A percentile compares a stretch with the other conserved stretches of the same genome.
phyloP scores from a whole-genome alignment of 108 stramenopile species.

The Nitzschia putrida region DNA sequence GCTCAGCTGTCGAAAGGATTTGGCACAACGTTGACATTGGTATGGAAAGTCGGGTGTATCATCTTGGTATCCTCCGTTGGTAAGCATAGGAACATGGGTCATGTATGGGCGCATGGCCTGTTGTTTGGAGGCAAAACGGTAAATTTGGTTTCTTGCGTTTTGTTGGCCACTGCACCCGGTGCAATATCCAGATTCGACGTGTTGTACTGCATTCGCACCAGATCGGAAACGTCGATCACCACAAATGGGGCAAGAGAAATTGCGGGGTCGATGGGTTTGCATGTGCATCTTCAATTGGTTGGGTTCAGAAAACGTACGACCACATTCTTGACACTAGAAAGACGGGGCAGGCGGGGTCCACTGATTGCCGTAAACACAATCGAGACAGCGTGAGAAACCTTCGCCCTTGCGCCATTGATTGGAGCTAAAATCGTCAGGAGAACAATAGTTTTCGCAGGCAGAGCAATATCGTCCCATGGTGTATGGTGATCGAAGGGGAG shows the following conservation, averaged over 20 bases:
- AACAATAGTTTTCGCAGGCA: constrained; percentile 39
- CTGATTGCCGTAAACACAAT: constrained; percentile 41
- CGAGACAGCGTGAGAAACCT: constrained; percentile 54
- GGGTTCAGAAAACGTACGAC: constrained; percentile 43
- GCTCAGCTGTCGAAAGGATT: constrained; percentile 61
- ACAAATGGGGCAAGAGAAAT: constrained; percentile 70
- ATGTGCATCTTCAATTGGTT: constrained; percentile 76
- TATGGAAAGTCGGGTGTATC: constrained; percentile 65
- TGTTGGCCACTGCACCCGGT: constrained; percentile 52
- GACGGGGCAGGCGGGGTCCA: too few relatives aligned
- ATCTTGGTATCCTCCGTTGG: constrained; percentile 36
- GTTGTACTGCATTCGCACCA: constrained; percentile 73
- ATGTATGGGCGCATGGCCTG: constrained; percentile 49
- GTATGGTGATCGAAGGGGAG: too few relatives aligned
- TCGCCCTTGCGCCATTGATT: constrained; percentile 71
- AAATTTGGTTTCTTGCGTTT: constrained; percentile 67
- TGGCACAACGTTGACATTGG: constrained; percentile 53
- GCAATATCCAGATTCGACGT: constrained; percentile 74
- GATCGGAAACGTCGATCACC: constrained; percentile 58
- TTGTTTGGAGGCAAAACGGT: constrained; percentile 43
- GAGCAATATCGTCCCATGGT: constrained; percentile 59
- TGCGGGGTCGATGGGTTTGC: constrained; percentile 72
- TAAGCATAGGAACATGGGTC: constrained; percentile 44
- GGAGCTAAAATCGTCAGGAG: constrained; percentile 38
- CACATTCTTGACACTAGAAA: constrained; percentile 43